These are phyloP conservation scores for Cladosporium sphaerospermum DNA, from an alignment of 2,329 filamentous ascomycete genomes.

Conservation along the genomic window DNA sequence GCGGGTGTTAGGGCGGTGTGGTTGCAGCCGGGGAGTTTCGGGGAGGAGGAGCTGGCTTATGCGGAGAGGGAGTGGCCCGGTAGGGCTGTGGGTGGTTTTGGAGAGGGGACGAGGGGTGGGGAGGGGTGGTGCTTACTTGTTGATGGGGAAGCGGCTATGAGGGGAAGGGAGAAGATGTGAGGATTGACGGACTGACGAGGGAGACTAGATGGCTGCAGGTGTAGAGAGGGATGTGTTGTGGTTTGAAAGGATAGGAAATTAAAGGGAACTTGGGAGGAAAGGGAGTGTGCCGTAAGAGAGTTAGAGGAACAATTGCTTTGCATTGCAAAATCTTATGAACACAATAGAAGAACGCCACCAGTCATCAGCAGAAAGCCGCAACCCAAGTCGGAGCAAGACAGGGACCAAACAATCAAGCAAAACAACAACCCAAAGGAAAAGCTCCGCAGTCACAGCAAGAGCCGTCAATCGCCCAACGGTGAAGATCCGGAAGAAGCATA, in stretches of 20 bases:
- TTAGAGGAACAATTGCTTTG: neutral
- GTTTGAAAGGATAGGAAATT: neutral
- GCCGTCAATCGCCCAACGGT: neutral
- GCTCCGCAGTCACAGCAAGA: neutral
- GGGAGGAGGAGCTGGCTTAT: constrained; percentile 66
- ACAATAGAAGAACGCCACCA: too few relatives aligned
- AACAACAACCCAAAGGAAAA: neutral
- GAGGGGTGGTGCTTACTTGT: constrained; percentile 87
- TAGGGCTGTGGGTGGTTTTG: constrained; percentile 61
- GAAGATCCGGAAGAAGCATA: neutral
- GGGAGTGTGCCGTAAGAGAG: neutral
- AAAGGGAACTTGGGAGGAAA: too few relatives aligned
- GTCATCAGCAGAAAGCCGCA: neutral
- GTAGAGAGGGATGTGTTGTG: neutral
- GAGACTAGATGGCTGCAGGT: neutral
- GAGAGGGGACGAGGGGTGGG: constrained; percentile 57
- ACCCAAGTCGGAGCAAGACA: neutral
- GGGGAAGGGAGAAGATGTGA: constrained; percentile 38
- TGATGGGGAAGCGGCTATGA: constrained; percentile 64
- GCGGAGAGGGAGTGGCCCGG: constrained; percentile 61
- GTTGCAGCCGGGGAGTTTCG: constrained; percentile 86
- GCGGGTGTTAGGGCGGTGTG: constrained; percentile 70
- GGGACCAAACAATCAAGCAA: neutral
- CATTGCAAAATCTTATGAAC: too few relatives aligned
- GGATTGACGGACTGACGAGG: neutral